Conservation (phyloP, 495 filamentous ascomycete species). For the Podospora conica region DNA sequence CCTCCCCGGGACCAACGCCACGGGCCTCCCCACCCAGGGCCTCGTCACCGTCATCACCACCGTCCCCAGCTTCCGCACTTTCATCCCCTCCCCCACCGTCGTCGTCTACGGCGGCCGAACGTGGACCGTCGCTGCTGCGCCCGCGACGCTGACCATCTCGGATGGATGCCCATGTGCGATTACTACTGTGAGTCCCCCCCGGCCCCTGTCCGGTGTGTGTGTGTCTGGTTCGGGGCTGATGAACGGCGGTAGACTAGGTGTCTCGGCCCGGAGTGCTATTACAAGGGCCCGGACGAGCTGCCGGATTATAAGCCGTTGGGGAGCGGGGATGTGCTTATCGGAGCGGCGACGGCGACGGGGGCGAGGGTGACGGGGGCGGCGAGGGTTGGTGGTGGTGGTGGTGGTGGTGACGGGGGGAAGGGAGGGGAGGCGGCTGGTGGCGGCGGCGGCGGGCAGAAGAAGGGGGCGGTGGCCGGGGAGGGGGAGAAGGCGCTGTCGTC, state of each 20-base stretch:
- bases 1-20: background rate
- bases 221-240: background rate
- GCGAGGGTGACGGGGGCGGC: background rate
- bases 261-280: slow-evolving; percentile 3
- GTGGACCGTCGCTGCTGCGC: background rate
- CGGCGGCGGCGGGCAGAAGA: background rate
- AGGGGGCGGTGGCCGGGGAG: background rate
- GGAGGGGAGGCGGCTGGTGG: background rate
- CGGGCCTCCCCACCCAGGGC: background rate
- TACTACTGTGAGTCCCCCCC: background rate
- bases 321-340: background rate
- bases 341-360: background rate
- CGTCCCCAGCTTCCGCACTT: background rate
- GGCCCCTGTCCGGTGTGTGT: background rate
- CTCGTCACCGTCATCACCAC: background rate
- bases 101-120: background rate
- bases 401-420: no score
- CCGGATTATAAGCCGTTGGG: background rate
- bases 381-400: background rate
- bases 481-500: background rate
- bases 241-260: background rate
- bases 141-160: background rate
- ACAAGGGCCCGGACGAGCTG: background rate
- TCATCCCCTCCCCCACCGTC: background rate
- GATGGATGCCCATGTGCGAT: background rate